Evolutionary conservation across 306 rosid species (phyloP).

Genomic region (Fragaria nilgerrensis): DNA sequence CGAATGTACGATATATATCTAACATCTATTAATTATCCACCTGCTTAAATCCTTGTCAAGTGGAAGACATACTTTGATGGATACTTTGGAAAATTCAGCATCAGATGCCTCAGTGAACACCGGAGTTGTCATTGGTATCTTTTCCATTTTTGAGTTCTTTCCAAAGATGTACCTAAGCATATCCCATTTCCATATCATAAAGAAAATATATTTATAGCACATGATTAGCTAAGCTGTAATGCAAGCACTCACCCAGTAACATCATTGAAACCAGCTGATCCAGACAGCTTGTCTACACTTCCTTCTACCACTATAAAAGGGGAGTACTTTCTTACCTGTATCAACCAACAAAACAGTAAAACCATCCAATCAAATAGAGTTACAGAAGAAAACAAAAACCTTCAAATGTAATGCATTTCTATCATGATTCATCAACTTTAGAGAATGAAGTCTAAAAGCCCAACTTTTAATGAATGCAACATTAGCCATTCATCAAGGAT

Average conservation of each 20-base stretch:
- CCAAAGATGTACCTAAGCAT: slow-evolving; percentile 74
- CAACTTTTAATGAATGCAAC: background rate
- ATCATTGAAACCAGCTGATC: slow-evolving; percentile 71
- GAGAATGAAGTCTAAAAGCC: background rate
- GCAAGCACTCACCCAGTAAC: slow-evolving; percentile 66
- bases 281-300: slow-evolving; percentile 74
- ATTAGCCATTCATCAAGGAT: background rate
- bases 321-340: slow-evolving; percentile 72
- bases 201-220: background rate
- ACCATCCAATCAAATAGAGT: background rate
- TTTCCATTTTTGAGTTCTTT: slow-evolving; percentile 70
- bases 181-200: slow-evolving; percentile 13
- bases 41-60: slow-evolving; percentile 58
- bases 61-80: slow-evolving; percentile 91
- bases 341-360: background rate
- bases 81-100: slow-evolving; percentile 50
- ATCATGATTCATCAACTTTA: background rate
- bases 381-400: background rate
- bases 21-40: slow-evolving; percentile 24
- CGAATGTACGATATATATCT: background rate
- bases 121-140: slow-evolving; percentile 95
- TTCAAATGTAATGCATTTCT: background rate
- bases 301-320: slow-evolving; percentile 78
- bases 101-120: slow-evolving; percentile 79
- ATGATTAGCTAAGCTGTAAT: slow-evolving; percentile 1